Percentiles rank a stretch among this genome's conserved stretches.
phyloP scores from a whole-genome alignment of 371 early-diverging fungal species.

The Mortierella sp. region DNA sequence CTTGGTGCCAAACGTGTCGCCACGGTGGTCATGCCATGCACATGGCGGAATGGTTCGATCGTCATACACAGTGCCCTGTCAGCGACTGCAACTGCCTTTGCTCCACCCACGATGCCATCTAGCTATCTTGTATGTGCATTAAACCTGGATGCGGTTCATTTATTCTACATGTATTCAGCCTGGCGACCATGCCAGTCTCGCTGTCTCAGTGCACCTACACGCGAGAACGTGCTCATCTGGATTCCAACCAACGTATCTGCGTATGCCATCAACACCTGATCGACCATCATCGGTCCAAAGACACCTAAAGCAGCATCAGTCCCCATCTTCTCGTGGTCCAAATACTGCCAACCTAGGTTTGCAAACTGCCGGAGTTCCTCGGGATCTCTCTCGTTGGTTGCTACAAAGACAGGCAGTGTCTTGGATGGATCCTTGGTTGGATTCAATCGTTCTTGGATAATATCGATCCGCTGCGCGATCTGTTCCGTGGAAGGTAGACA shows the following conservation, averaged over 20 bases:
- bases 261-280: constrained; percentile 40
- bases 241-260: constrained; percentile 40
- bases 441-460: constrained; percentile 13
- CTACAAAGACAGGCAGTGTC: constrained; percentile 41
- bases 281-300: constrained; percentile 55
- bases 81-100: constrained; percentile 84
- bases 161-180: constrained; percentile 36
- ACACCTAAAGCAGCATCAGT: constrained; percentile 27
- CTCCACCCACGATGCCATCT: constrained; percentile 51
- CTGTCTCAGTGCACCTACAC: constrained; percentile 41
- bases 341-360: constrained; percentile 21
- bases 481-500: constrained; percentile 33
- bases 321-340: constrained; percentile 35
- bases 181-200: constrained; percentile 35
- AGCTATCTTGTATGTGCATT: neutral
- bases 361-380: constrained; percentile 30
- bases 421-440: constrained; percentile 9
- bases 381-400: constrained; percentile 32
- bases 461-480: constrained; percentile 9
- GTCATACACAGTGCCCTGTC: constrained; percentile 88
- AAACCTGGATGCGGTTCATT: neutral
- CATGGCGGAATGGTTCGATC: constrained; percentile 90
- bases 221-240: constrained; percentile 48
- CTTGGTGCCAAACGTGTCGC: constrained; percentile 97
- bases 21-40: constrained; percentile 96